Evolutionary conservation across 345 rosid genomes (phyloP).

Genomic region (Gossypium turneri): DNA sequence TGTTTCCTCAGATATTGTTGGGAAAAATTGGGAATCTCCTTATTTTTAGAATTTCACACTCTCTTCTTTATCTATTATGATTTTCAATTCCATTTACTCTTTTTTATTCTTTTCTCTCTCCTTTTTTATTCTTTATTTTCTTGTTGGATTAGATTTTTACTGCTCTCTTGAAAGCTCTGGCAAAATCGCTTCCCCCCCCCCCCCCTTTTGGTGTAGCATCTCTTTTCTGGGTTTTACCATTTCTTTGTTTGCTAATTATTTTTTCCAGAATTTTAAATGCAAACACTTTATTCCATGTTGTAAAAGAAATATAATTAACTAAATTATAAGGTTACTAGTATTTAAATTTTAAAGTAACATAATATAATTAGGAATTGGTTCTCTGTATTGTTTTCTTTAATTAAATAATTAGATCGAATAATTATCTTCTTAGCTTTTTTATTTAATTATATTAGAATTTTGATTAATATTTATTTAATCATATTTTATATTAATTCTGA

Average conservation of each 20-base stretch:
- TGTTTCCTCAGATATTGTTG: constrained; percentile 18
- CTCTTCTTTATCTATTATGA: not conserved
- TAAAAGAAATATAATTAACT: not conserved
- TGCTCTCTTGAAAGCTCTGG: not conserved
- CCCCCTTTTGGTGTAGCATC: not conserved
- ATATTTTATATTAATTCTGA: not conserved
- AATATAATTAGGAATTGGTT: not conserved
- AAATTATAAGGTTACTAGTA: not conserved
- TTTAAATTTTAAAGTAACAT: not conserved
- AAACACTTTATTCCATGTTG: not conserved
- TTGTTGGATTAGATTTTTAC: not conserved
- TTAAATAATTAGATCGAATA: not conserved
- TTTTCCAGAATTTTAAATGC: not conserved
- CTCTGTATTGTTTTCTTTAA: not conserved
- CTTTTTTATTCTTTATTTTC: not conserved
- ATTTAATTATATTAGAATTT: not conserved
- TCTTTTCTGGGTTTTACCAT: not conserved
- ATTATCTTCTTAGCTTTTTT: not conserved
- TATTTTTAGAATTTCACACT: constrained; percentile 7
- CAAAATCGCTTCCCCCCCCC: not conserved
- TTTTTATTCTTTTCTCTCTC: not conserved
- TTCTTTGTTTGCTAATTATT: not conserved
- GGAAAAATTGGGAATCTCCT: constrained; percentile 7
- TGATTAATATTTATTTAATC: not conserved
- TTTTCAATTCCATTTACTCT: not conserved